A percentile compares a stretch with the other conserved stretches of the same genome.
These are phyloP conservation scores for Syncephalastrum sp. DNA, from an alignment of 371 early-diverging fungal species.

Conservation along the genomic window DNA sequence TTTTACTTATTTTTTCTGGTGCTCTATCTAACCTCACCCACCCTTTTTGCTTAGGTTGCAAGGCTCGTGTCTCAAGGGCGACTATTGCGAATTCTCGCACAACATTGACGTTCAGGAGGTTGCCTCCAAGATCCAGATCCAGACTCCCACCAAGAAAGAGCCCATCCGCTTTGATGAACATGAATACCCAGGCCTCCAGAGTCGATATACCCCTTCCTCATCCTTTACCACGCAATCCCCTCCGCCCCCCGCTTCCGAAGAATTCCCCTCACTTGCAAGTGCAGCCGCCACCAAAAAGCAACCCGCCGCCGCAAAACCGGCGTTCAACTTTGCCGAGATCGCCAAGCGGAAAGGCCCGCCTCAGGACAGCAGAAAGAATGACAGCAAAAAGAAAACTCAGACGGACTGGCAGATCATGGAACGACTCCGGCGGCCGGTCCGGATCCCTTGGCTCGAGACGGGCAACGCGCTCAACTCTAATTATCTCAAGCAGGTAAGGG, in stretches of 20 bases:
- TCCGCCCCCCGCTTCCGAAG: constrained; percentile 18
- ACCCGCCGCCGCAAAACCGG: background rate
- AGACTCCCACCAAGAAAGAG: constrained; percentile 1
- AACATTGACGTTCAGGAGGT: constrained; percentile 46
- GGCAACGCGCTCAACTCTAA: constrained; percentile 43
- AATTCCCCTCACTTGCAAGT: constrained; percentile 37
- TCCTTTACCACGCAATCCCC: too few species aligned
- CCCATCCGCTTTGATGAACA: constrained; percentile 18
- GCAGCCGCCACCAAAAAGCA: constrained; percentile 25
- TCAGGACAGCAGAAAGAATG: constrained; percentile 14
- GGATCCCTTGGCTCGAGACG: constrained; percentile 60
- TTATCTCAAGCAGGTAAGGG: constrained; percentile 48
- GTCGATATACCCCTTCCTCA: background rate
- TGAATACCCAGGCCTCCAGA: constrained; percentile 33
- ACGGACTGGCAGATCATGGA: constrained; percentile 10
- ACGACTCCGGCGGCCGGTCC: constrained; percentile 33
- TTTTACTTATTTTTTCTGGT: background rate
- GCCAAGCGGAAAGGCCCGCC: constrained; percentile 31
- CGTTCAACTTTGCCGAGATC: constrained; percentile 34
- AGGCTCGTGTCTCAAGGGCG: constrained; percentile 70
- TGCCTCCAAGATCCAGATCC: constrained; percentile 29
- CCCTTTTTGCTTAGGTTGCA: constrained; percentile 42
- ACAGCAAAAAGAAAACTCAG: constrained; percentile 7
- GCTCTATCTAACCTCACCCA: constrained; percentile 2
- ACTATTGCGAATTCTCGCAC: constrained; percentile 67